Conservation (phyloP, 108 stramenopile species). For the Nannochloropsis granulata region DNA sequence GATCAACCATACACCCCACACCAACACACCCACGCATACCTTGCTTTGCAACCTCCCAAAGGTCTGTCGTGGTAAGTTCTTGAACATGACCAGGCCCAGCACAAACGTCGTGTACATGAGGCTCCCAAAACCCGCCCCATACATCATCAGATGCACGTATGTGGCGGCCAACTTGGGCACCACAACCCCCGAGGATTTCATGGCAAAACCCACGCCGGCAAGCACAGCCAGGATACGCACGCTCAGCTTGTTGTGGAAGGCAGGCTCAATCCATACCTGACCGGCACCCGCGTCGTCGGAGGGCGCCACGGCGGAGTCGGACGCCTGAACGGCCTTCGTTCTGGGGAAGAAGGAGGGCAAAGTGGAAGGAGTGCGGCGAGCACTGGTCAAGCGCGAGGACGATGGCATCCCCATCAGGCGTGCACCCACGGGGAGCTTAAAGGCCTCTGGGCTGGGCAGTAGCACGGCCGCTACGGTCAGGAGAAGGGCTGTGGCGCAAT, state of each 20-base stretch:
- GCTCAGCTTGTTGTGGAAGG: not conserved
- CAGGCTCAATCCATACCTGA: not conserved
- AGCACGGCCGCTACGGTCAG: not conserved
- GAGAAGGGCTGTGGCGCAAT: not conserved
- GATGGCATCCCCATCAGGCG: not conserved
- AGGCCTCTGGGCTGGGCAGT: not conserved
- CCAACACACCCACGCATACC: not conserved
- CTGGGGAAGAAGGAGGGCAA: not conserved
- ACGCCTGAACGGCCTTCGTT: not conserved
- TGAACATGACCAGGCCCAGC: constrained; percentile 57
- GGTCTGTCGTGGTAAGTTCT: constrained; percentile 57
- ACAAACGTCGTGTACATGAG: constrained; percentile 49
- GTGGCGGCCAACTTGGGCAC: not conserved
- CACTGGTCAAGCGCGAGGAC: not conserved
- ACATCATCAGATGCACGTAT: constrained; percentile 3
- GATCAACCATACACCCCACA: not conserved
- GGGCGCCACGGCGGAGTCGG: not conserved
- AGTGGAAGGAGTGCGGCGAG: not conserved
- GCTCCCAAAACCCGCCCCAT: not conserved
- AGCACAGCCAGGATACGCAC: not conserved
- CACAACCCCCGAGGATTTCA: not conserved
- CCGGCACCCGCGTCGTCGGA: not conserved
- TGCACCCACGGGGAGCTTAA: not conserved
- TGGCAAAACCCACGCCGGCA: not conserved
- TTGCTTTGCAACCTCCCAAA: constrained; percentile 54